Evolutionary conservation across 148 eudicot genomes (phyloP).

Genomic region (Fagopyrum tataricum): DNA sequence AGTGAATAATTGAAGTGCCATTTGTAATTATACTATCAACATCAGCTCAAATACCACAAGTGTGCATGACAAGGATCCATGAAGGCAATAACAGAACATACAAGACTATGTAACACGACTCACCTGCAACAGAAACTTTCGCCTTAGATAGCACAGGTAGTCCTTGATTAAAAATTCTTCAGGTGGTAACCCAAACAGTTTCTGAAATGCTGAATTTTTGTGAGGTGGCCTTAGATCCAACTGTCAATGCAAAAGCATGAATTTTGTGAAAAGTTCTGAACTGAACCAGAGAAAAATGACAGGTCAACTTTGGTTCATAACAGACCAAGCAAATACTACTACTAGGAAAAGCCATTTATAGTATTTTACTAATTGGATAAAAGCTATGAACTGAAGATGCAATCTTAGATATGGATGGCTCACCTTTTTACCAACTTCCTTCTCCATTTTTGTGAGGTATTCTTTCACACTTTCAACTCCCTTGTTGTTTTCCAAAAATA

Average conservation of each 20-base stretch:
- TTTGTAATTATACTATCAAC: not conserved
- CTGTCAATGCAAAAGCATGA: conserved; percentile 32
- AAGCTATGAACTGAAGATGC: not conserved
- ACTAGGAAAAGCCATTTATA: not conserved
- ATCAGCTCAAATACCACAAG: not conserved
- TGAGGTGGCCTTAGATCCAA: conserved; percentile 78
- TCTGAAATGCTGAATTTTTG: conserved; percentile 75
- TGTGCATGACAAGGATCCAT: not conserved
- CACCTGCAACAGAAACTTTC: conserved; percentile 87
- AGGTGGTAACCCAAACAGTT: conserved; percentile 66
- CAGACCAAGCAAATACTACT: conserved; percentile 12
- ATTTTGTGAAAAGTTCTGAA: not conserved
- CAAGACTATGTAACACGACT: not conserved
- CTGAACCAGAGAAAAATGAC: not conserved
- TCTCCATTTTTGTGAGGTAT: conserved; percentile 75
- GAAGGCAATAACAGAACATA: not conserved
- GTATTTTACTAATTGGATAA: not conserved
- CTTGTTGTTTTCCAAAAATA: conserved; percentile 78
- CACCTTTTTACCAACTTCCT: conserved; percentile 93
- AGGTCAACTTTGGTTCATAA: not conserved
- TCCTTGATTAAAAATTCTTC: conserved; percentile 92
- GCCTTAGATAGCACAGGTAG: conserved; percentile 63
- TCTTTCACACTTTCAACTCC: conserved; percentile 78
- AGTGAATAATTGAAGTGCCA: not conserved
- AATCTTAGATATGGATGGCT: not conserved